These are phyloP conservation scores for Amniculicola lignicola DNA, from an alignment of 495 filamentous ascomycete species.

Conservation along the genomic window DNA sequence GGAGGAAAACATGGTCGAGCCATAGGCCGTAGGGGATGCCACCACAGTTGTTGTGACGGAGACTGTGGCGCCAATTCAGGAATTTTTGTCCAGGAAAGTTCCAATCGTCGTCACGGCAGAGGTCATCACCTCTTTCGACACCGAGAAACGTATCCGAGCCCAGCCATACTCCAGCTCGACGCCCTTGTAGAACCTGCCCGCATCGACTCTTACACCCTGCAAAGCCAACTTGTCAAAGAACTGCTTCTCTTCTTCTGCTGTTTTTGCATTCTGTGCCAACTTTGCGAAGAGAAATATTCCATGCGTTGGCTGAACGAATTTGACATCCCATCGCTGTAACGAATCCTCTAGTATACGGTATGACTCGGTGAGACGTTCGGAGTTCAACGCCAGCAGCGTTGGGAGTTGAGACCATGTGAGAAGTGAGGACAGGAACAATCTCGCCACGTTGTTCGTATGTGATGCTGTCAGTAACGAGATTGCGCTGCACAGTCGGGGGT, in stretches of 20 bases:
- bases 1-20: too few relatives aligned
- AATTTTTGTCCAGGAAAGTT: slow-evolving; percentile 9
- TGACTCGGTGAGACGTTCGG: slow-evolving; percentile 22
- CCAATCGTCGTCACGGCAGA: slow-evolving; percentile 4
- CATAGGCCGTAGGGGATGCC: too few relatives aligned
- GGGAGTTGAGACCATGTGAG: slow-evolving; percentile 24
- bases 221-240: slow-evolving; percentile 24
- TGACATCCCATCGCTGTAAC: slow-evolving; percentile 18
- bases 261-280: slow-evolving; percentile 15
- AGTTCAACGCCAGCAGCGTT: slow-evolving; percentile 18
- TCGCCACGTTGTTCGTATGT: slow-evolving; percentile 10
- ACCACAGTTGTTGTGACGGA: too few relatives aligned
- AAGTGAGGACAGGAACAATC: slow-evolving; percentile 15
- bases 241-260: slow-evolving; percentile 10
- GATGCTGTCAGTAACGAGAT: slow-evolving; percentile 6
- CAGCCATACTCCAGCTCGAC: slow-evolving; percentile 26
- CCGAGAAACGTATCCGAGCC: slow-evolving; percentile 19
- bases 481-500: slow-evolving; percentile 17
- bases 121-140: slow-evolving; percentile 3
- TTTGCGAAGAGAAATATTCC: slow-evolving; percentile 27
- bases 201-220: slow-evolving; percentile 14
- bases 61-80: too few relatives aligned
- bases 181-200: slow-evolving; percentile 22
- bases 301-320: slow-evolving; percentile 17
- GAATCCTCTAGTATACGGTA: slow-evolving; percentile 12